A percentile compares a stretch with the other conserved stretches of the same genome.
Conservation (phyloP, 257 asterid species). For the Plantago ovata region DNA sequence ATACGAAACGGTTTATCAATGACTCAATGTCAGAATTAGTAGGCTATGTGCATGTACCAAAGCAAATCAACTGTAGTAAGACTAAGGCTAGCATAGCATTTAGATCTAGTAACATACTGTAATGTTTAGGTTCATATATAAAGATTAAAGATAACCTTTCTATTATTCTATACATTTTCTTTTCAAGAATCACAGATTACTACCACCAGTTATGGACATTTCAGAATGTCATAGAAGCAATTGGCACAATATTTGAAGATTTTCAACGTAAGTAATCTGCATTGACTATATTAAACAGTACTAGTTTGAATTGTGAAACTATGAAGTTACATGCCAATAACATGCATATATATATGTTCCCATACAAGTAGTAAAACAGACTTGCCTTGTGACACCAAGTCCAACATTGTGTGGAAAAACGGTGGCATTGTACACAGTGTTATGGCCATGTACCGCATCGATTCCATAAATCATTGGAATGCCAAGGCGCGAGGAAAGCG, state of each 20-base stretch:
- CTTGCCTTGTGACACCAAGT: constrained; percentile 56
- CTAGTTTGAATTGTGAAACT: too few species aligned
- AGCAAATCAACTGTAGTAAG: too few species aligned
- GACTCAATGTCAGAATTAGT: too few species aligned
- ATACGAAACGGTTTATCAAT: neutral
- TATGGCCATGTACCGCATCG: constrained; percentile 56
- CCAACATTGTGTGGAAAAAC: constrained; percentile 64
- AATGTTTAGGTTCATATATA: too few species aligned
- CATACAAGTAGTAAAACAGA: neutral
- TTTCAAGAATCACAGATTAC: too few species aligned
- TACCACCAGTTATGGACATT: too few species aligned
- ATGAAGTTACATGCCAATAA: neutral
- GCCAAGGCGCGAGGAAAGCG: constrained; percentile 53
- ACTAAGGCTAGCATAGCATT: too few species aligned
- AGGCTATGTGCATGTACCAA: too few species aligned
- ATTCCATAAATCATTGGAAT: constrained; percentile 50
- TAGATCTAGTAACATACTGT: too few species aligned
- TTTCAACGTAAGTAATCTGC: neutral
- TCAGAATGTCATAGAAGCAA: too few species aligned
- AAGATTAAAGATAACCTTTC: too few species aligned
- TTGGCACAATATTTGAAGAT: neutral
- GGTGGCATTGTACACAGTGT: constrained; percentile 47
- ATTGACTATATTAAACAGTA: neutral
- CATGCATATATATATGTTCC: neutral
- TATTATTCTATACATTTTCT: too few species aligned